These are phyloP conservation scores for Eutypella sp. DNA, from an alignment of 2,329 filamentous ascomycete genomes.

Conservation along the genomic window DNA sequence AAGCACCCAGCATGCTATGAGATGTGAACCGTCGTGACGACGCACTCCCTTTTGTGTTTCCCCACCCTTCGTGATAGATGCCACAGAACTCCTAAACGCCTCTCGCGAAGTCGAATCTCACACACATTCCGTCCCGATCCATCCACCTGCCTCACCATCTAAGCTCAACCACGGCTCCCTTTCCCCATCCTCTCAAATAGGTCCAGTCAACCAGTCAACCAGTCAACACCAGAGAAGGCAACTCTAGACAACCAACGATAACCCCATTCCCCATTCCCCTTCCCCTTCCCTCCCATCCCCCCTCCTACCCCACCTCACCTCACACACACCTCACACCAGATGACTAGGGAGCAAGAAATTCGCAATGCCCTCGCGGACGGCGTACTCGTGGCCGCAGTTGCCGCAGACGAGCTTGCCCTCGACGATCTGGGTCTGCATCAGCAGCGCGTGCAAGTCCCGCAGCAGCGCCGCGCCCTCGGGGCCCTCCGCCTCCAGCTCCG, in stretches of 20 bases:
- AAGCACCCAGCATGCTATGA: too few species aligned
- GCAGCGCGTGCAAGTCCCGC: constrained; percentile 71
- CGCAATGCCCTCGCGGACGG: constrained; percentile 90
- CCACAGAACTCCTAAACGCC: not conserved
- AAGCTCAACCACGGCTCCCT: not conserved
- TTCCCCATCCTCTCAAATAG: not conserved
- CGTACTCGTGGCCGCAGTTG: constrained; percentile 90
- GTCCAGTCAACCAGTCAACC: too few species aligned
- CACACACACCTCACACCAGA: constrained; percentile 53
- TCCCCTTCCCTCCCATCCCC: not conserved
- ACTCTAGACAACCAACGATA: not conserved
- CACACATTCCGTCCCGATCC: too few species aligned
- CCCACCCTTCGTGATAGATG: too few species aligned
- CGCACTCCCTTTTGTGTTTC: too few species aligned
- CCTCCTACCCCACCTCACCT: not conserved
- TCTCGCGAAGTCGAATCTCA: not conserved
- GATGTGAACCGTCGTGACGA: too few species aligned
- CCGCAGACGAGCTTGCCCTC: constrained; percentile 88
- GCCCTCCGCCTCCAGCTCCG: constrained; percentile 59
- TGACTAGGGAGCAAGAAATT: constrained; percentile 95
- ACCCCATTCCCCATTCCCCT: not conserved
- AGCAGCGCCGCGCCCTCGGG: constrained; percentile 67
- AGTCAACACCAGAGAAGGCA: not conserved
- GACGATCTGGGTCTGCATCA: constrained; percentile 84
- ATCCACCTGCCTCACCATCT: not conserved